Base-by-base conservation (phyloP, 2,329 filamentous ascomycete genomes). In the Monilinia vaccinii-corymbosi region DNA sequence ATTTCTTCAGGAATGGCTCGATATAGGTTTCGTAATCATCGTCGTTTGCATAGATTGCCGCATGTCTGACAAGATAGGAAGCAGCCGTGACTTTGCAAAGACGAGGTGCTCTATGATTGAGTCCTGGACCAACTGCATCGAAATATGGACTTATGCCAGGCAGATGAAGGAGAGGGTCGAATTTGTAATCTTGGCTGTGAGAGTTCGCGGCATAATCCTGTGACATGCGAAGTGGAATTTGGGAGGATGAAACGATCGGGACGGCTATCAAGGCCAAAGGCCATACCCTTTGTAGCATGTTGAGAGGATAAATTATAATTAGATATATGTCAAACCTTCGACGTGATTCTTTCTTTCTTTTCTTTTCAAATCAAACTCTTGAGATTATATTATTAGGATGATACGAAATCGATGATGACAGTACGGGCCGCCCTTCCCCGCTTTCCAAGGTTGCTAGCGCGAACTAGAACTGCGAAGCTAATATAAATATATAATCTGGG, bases 141-240 rank as follows among this genome's bases (percentile, higher is more conserved):
- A 81, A 84, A 65, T 84, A 84, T 0, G 81, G 81, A 1, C 79
- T 74, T 7, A 82, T 79, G n/a, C 81, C 81, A 0, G 76, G 76
- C 11, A 83, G 73, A 58, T 83, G 81, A 31, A 81, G 72, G 2
- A 83, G 72, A 0, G 80, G 77, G 56, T 81, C 78, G 69, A 83
- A 83, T 57, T 69, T 71, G 64, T 80, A 81, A 25, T 62, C 67
- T 61, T 71, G 62, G 1, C 61, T 62, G 42, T 71, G 69, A 2
- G 65, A 68, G 7, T 53, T 55, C 23, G 57, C 57, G 16, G 40
- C 36, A 44, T 59, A 59, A 16, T 59, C 57, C 21, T 59, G 57
- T 23, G 57, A 59, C 8, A 59, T 25, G 13, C 57, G 57, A 38
- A 59, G 48, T n/a, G 57, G 57, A 6, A 59, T 59, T 59, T 59